Evolutionary conservation across 805 yeast species (phyloP), one percentile per base, ranked within the genome.

Genomic region (Candida boidinii): DNA sequence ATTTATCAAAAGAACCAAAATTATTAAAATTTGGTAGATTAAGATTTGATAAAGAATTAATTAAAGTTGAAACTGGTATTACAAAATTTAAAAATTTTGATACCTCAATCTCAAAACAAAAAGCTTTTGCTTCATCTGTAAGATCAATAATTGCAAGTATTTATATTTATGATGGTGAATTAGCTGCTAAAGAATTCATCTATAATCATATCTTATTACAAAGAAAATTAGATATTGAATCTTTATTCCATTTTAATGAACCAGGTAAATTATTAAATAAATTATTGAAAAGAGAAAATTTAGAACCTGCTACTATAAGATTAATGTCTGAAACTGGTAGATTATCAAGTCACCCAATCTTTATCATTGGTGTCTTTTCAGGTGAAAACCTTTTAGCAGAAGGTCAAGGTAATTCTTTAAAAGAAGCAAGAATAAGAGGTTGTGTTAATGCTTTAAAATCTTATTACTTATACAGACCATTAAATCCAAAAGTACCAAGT

Each of bases 241-340:
- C 74, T 34, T 70, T 90, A 72, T 81, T 92, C 57, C 74, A 73
- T 47, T 86, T 92, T 55, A 76, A 73, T 45, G 80, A 80, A 51
- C 96, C 97, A 26, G 81, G 90, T 11, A 72, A 92, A 54, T 92
- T 88, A 53, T 66, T 92, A 38, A 70, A 85, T 1, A 72, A 76
- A 38, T 61, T 92, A 31, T 78, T 95, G 49, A 78, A 74, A 35
- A 76, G 88, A 42, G 81, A 88, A 51, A 72, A 74, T 11, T 66
- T 90, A 43, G 71, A 70, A 31, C 70, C 73, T 15, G 96, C 96
- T 19, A 70, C 81, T 5, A 78, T 87, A 29, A 76, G 94, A 52
- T 68, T 92, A 38, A 63, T 92, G 35, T 88, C 95, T 22, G 99
- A 92, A 60, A 82, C 95, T 19, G 99, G 99, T 56, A 74, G 98